Base-by-base conservation (phyloP, 306 rosid species). In the Vachellia collinsii region DNA sequence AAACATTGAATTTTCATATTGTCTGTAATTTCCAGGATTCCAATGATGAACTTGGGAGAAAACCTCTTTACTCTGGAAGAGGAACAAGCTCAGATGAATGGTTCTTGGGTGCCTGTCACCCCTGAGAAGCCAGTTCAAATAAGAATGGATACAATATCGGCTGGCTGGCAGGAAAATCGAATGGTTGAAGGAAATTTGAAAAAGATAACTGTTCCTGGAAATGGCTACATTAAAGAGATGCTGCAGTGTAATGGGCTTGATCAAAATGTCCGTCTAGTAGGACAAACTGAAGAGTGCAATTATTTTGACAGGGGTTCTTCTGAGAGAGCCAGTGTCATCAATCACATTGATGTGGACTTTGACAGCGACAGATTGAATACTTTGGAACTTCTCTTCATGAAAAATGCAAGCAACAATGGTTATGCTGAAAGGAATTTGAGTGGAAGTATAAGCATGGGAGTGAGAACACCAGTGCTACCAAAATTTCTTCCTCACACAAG, bases 71-170 rank as follows among this genome's bases (percentile, higher is more conserved):
- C 46, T 72, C 83, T 86, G 58, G 84, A 66, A 62, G 86, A 72
- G 38, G 69, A 69, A n/a, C 85, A 85, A 42, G 50, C 80, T 77
- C 87, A 46, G 22, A 62, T 77, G 42, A 76, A 68, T 76, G 79
- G 70, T 56, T 50, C 86, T 19, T 86, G 93, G 93, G 70, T 82
- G 36, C 94, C 91, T 19, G 70, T 84, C 80, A 87, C 88, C 23
- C 94, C 93, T 11, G 80, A 82, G 81, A 90, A 85, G 80, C 87
- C 66, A 48, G 53, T 70, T 83, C 85, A 46, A 70, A 9, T 39
- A 48, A 84, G 86, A 84, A 42, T 86, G 34, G 68, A 78, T 58
- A 51, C 64, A 9, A 64, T 43, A 71, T 44, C 84, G 36, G 82
- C 38, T 20, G 74, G 82, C 63, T 84, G 80, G 65, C 34, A 64